Evolutionary conservation across 345 rosid species (phyloP).

Genomic region (Arabis hirsuta): DNA sequence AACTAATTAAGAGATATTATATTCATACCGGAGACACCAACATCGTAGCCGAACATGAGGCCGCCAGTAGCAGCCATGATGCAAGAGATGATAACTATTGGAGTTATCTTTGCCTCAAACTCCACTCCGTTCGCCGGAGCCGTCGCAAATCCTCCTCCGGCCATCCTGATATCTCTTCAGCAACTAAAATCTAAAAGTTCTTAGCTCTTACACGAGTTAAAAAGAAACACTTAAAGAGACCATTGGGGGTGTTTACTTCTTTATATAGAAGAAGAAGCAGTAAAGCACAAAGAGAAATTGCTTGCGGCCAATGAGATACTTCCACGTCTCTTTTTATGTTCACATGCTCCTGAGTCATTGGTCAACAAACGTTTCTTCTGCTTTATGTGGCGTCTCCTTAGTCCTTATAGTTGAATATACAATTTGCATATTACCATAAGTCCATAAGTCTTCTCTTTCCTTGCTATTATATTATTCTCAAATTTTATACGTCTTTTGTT

Average conservation of each 20-base stretch:
- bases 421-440: slow-evolving; percentile 18
- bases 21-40: slow-evolving; percentile 81
- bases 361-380: slow-evolving; percentile 46
- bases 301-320: not conserved
- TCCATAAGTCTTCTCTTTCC: slow-evolving; percentile 23
- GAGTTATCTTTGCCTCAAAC: slow-evolving; percentile 96
- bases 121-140: slow-evolving; percentile 57
- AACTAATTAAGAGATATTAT: not conserved
- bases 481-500: not conserved
- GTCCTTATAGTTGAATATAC: slow-evolving; percentile 34
- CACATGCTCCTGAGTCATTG: slow-evolving; percentile 46
- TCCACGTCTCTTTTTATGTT: slow-evolving; percentile 37
- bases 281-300: slow-evolving; percentile 15
- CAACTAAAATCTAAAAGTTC: not conserved
- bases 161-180: slow-evolving; percentile 48
- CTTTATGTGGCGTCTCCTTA: slow-evolving; percentile 43
- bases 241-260: slow-evolving; percentile 23
- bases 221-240: slow-evolving; percentile 19
- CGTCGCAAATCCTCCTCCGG: slow-evolving; percentile 74
- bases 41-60: slow-evolving; percentile 96
- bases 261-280: slow-evolving; percentile 37
- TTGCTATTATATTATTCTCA: slow-evolving; percentile 27
- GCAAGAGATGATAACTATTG: slow-evolving; percentile 82
- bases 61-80: slow-evolving; percentile 98
- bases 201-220: slow-evolving; percentile 14